These are phyloP conservation scores for Linderniella brevidens DNA, from an alignment of 257 asterid species.

Conservation along the genomic window DNA sequence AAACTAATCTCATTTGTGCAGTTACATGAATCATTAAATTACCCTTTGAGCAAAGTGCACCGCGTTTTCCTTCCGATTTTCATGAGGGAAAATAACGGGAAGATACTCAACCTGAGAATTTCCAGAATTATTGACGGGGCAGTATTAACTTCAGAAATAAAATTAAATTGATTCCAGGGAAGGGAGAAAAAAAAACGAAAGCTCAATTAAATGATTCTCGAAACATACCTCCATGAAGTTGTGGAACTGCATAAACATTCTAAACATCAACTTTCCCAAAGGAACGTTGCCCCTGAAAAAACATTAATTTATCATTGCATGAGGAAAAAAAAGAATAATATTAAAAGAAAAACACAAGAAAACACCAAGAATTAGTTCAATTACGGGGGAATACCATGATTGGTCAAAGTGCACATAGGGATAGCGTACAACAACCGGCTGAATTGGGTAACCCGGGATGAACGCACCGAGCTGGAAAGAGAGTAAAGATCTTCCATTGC, in stretches of 20 bases:
- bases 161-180: background rate
- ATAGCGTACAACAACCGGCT: conserved; percentile 79
- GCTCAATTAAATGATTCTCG: background rate
- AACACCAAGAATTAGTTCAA: conserved; percentile 2
- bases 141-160: background rate
- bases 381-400: conserved; percentile 50
- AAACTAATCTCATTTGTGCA: background rate
- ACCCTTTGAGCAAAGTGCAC: conserved; percentile 59
- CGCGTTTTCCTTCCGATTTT: conserved; percentile 65
- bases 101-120: conserved; percentile 45
- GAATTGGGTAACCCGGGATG: conserved; percentile 87
- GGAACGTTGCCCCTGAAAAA: conserved; percentile 69
- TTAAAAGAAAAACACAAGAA: background rate
- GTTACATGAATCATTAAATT: conserved; percentile 13
- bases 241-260: conserved; percentile 96
- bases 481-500: conserved; percentile 77
- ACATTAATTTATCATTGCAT: conserved; percentile 3
- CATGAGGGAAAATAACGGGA: conserved; percentile 63
- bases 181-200: background rate
- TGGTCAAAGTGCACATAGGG: conserved; percentile 96
- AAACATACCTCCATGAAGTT: conserved; percentile 88
- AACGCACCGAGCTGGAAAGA: conserved; percentile 98
- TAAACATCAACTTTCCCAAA: conserved; percentile 62
- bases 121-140: background rate
- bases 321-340: background rate